phyloP scores from a whole-genome alignment of 2,329 filamentous ascomycete genomes.

The Didymella segeticola region DNA sequence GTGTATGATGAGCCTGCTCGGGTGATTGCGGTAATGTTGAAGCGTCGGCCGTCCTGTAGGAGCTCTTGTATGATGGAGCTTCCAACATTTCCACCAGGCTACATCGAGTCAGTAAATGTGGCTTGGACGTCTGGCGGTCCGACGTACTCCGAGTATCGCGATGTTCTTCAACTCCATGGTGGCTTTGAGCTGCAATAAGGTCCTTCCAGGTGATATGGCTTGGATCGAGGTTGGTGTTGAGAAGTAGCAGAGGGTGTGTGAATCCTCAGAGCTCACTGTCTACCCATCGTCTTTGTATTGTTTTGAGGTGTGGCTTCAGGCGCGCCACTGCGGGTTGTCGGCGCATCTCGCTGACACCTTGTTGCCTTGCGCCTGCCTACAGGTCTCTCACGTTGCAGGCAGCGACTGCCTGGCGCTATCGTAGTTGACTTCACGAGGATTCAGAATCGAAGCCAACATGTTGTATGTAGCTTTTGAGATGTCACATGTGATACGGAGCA shows the following conservation, averaged over 20 bases:
- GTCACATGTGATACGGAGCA: constrained; percentile 1
- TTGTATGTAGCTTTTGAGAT: not conserved
- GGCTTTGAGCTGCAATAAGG: no score
- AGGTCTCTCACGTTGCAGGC: not conserved
- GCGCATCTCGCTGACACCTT: not conserved
- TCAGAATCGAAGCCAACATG: not conserved
- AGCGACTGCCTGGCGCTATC: not conserved
- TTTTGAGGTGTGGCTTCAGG: not conserved
- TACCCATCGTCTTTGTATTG: not conserved
- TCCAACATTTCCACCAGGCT: constrained; percentile 46
- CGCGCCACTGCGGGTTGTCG: not conserved
- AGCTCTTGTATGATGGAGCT: constrained; percentile 39
- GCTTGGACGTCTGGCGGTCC: not conserved
- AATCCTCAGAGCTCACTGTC: not conserved
- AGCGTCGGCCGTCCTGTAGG: constrained; percentile 24
- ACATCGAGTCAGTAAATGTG: not conserved
- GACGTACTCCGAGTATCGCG: constrained; percentile 43
- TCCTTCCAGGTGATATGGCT: not conserved
- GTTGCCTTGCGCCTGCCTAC: constrained; percentile 6
- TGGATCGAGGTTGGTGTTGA: no score
- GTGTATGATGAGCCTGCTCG: constrained; percentile 33
- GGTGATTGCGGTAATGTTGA: constrained; percentile 40
- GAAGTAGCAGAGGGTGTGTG: not conserved
- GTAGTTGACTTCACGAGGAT: not conserved
- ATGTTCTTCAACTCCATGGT: constrained; percentile 47